Conservation (phyloP, 2,329 filamentous ascomycete species). For the Rhinocladiella similis region DNA sequence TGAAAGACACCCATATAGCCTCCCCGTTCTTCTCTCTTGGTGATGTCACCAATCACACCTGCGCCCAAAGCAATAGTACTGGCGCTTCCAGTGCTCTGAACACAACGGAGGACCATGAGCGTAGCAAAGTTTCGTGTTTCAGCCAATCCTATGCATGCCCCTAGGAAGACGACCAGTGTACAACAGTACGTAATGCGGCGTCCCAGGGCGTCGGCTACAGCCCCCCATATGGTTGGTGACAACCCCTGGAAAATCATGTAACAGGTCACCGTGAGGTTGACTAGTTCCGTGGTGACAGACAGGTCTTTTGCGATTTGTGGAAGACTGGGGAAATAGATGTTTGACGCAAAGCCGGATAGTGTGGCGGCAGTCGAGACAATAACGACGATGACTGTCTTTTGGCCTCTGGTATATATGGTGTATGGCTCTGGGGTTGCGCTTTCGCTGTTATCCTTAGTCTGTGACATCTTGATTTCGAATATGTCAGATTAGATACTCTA, state of each 20-base stretch:
- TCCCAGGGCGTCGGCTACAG: conserved; percentile 42
- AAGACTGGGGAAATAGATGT: conserved; percentile 50
- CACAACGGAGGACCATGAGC: conserved; percentile 41
- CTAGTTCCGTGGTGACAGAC: conserved; percentile 37
- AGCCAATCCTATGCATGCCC: conserved; percentile 44
- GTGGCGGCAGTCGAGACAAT: conserved; percentile 54
- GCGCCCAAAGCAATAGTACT: conserved; percentile 46
- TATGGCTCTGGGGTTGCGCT: conserved; percentile 37
- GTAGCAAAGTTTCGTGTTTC: conserved; percentile 39
- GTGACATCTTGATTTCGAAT: not conserved
- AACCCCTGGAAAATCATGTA: conserved; percentile 49
- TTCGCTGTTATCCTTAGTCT: not conserved
- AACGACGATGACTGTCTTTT: conserved; percentile 50
- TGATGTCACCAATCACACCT: conserved; percentile 46
- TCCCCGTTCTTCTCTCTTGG: conserved; percentile 42
- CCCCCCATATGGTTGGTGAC: conserved; percentile 44
- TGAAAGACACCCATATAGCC: conserved; percentile 50
- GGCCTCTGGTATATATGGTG: conserved; percentile 53
- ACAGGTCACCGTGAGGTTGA: conserved; percentile 48
- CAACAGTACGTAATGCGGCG: conserved; percentile 41
- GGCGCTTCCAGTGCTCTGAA: conserved; percentile 47
- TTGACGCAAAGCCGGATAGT: conserved; percentile 48
- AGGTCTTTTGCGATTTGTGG: conserved; percentile 43
- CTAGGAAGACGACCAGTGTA: conserved; percentile 43
- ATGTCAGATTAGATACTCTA: no score